Conservation (phyloP, 345 rosid genomes). For the Trapa bicornis region DNA sequence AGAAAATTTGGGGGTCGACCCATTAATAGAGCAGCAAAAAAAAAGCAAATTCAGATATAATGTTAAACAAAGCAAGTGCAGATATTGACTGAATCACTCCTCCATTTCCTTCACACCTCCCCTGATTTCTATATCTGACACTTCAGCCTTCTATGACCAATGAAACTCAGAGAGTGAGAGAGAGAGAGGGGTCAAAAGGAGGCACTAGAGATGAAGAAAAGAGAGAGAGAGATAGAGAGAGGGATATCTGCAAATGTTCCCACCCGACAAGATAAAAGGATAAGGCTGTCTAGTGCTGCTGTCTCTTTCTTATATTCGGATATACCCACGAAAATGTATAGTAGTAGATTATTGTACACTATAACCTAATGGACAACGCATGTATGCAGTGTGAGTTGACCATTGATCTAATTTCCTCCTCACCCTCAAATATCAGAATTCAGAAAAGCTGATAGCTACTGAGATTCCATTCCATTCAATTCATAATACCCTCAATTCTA, state of each 20-base stretch:
- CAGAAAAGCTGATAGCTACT: neutral
- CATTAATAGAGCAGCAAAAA: too few relatives aligned
- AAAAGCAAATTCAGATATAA: too few relatives aligned
- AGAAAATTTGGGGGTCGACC: too few relatives aligned
- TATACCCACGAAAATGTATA: neutral
- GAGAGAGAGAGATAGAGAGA: slow-evolving; percentile 4
- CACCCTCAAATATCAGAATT: neutral
- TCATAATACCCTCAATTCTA: neutral
- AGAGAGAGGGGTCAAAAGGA: neutral
- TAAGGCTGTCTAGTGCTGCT: slow-evolving; percentile 17
- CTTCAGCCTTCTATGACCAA: slow-evolving; percentile 1
- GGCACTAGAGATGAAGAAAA: neutral
- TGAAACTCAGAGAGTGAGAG: neutral
- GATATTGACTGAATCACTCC: too few relatives aligned
- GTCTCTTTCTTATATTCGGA: slow-evolving; percentile 4
- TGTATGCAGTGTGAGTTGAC: neutral
- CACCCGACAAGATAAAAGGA: slow-evolving; percentile 25
- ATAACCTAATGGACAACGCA: neutral
- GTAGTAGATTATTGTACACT: too few relatives aligned
- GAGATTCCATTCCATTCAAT: slow-evolving; percentile 3
- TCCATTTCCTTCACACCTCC: neutral
- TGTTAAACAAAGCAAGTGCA: too few relatives aligned
- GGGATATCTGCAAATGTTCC: slow-evolving; percentile 10
- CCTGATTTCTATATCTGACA: slow-evolving; percentile 1
- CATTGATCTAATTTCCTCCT: neutral